phyloP scores from a whole-genome alignment of 805 yeast species.

The Yarrowia divulgata region DNA sequence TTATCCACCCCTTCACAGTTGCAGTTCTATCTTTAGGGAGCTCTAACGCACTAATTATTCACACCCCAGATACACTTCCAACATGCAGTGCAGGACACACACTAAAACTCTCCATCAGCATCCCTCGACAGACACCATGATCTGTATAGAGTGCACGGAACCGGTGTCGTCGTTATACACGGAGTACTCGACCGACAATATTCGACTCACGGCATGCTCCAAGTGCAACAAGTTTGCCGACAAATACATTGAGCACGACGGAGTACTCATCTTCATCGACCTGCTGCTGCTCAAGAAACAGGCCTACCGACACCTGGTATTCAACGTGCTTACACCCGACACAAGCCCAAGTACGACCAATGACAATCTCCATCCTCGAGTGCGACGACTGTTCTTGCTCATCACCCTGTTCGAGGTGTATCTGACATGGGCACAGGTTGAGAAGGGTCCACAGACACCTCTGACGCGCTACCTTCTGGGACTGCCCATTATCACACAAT shows the following conservation, averaged over 20 bases:
- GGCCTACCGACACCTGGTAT: slow-evolving; percentile 80
- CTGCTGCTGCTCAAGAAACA: slow-evolving; percentile 82
- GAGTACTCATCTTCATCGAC: slow-evolving; percentile 83
- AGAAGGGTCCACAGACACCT: slow-evolving; percentile 54
- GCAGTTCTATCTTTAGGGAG: too few species aligned
- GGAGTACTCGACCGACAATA: slow-evolving; percentile 76
- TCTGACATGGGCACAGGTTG: slow-evolving; percentile 90
- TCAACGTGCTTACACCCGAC: slow-evolving; percentile 59
- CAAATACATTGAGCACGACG: slow-evolving; percentile 89
- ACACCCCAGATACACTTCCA: slow-evolving; percentile 2
- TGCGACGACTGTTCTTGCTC: slow-evolving; percentile 61
- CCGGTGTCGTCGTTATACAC: slow-evolving; percentile 72
- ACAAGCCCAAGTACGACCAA: slow-evolving; percentile 28
- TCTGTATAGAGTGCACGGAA: slow-evolving; percentile 86
- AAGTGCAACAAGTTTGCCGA: slow-evolving; percentile 80
- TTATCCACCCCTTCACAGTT: too few species aligned
- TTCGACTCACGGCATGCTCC: slow-evolving; percentile 78
- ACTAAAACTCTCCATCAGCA: slow-evolving; percentile 5
- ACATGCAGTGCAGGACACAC: slow-evolving; percentile 12
- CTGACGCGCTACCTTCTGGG: slow-evolving; percentile 42
- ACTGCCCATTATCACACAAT: slow-evolving; percentile 51
- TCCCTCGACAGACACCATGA: slow-evolving; percentile 58
- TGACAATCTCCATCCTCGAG: slow-evolving; percentile 31
- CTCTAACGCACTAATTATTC: neutral
- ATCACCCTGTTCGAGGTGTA: slow-evolving; percentile 86